phyloP scores from a whole-genome alignment of 495 filamentous ascomycete genomes.

The Hypoxylon fragiforme region DNA sequence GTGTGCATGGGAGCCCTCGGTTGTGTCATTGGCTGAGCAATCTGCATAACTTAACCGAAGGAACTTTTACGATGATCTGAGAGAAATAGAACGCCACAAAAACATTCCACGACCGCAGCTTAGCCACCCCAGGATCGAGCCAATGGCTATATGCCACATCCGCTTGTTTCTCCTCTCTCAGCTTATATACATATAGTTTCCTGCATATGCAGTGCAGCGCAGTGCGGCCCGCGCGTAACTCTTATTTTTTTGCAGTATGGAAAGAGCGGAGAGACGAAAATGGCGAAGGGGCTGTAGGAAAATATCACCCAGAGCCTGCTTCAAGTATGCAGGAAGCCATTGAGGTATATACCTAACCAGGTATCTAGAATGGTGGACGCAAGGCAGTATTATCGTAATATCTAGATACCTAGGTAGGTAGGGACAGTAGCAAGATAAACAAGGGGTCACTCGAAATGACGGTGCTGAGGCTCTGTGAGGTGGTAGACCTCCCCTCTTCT shows the following conservation, averaged over 20 bases:
- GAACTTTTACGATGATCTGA: neutral
- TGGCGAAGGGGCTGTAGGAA: neutral
- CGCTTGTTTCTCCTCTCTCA: neutral
- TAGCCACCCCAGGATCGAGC: constrained; percentile 8
- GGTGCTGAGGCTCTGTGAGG: constrained; percentile 13
- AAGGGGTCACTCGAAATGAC: neutral
- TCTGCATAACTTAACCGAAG: neutral
- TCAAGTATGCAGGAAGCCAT: constrained; percentile 1
- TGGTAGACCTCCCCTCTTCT: no score
- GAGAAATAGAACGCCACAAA: constrained; percentile 2
- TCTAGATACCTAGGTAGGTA: neutral
- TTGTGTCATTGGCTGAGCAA: neutral
- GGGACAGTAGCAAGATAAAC: neutral
- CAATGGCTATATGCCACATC: constrained; percentile 18
- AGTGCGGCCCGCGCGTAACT: constrained; percentile 5
- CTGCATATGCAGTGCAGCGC: constrained; percentile 20
- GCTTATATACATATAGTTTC: neutral
- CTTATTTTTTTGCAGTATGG: neutral
- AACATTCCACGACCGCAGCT: neutral
- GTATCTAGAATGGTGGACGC: neutral
- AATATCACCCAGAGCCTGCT: constrained; percentile 9
- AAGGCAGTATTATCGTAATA: no score
- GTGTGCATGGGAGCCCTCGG: neutral
- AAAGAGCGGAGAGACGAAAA: constrained; percentile 1
- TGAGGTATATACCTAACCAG: neutral